These are phyloP conservation scores for Inga oerstediana DNA, from an alignment of 306 rosid species.

Conservation along the genomic window DNA sequence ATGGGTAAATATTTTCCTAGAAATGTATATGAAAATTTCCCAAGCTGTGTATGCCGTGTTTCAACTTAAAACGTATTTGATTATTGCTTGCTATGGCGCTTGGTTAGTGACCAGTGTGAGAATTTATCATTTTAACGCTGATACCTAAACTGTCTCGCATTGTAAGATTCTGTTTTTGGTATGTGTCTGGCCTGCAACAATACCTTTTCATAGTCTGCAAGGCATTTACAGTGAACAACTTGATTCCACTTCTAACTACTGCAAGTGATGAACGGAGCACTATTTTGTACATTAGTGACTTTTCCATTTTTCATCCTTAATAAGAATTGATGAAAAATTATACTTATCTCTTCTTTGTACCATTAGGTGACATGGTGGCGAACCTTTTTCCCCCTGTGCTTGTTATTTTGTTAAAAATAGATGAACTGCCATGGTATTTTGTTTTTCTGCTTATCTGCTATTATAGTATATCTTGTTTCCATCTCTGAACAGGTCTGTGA, in stretches of 20 bases:
- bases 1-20: background rate
- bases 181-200: slow-evolving; percentile 1
- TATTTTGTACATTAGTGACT: background rate
- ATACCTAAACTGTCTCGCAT: background rate
- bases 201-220: background rate
- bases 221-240: slow-evolving; percentile 5
- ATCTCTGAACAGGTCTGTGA: slow-evolving; percentile 75
- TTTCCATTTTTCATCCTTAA: too few relatives aligned
- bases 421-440: background rate
- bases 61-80: background rate
- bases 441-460: background rate
- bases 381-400: slow-evolving; percentile 2
- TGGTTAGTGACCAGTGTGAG: background rate
- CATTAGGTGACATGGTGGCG: slow-evolving; percentile 5
- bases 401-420: slow-evolving; percentile 15
- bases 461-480: slow-evolving; percentile 26
- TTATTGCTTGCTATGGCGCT: slow-evolving; percentile 8
- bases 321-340: too few relatives aligned
- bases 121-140: slow-evolving; percentile 15
- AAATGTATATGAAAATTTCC: background rate
- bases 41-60: background rate
- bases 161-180: background rate
- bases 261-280: background rate
- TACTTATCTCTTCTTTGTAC: background rate
- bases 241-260: slow-evolving; percentile 14